These are phyloP conservation scores for Cynara cardunculus DNA, from an alignment of 129 eudicot genomes.

Conservation along the genomic window DNA sequence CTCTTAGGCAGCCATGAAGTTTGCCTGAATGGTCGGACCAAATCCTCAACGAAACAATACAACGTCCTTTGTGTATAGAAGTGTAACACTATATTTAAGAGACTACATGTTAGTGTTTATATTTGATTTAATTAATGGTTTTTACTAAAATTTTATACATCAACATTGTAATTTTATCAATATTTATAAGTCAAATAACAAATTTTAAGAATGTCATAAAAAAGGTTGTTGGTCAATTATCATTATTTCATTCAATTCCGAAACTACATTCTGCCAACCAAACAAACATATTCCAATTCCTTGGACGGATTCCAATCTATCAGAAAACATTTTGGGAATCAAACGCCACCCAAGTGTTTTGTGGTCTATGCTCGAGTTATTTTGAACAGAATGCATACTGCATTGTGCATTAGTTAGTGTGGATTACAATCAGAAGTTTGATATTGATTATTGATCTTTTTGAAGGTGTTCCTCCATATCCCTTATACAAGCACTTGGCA, in stretches of 20 bases:
- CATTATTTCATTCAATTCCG: neutral
- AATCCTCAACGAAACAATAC: neutral
- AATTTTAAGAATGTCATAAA: neutral
- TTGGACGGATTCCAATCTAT: neutral
- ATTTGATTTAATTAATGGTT: neutral
- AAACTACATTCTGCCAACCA: neutral
- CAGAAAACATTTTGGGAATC: neutral
- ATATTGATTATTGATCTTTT: constrained; percentile 23
- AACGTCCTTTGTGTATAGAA: neutral
- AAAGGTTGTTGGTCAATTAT: neutral
- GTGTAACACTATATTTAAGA: neutral
- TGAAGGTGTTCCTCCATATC: constrained; percentile 73
- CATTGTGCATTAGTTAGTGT: neutral
- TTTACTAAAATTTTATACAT: neutral
- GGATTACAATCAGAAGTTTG: neutral
- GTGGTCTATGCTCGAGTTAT: neutral
- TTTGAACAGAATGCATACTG: neutral
- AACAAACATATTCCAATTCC: neutral
- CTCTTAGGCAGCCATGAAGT: neutral
- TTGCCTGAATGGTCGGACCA: neutral
- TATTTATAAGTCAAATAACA: neutral
- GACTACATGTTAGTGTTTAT: neutral
- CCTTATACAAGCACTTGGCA: constrained; percentile 76
- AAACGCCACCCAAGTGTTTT: neutral
- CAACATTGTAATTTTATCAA: neutral